These are phyloP conservation scores for Trametes hirsuta DNA, from an alignment of 1,284 basidiomycete genomes.

Conservation along the genomic window DNA sequence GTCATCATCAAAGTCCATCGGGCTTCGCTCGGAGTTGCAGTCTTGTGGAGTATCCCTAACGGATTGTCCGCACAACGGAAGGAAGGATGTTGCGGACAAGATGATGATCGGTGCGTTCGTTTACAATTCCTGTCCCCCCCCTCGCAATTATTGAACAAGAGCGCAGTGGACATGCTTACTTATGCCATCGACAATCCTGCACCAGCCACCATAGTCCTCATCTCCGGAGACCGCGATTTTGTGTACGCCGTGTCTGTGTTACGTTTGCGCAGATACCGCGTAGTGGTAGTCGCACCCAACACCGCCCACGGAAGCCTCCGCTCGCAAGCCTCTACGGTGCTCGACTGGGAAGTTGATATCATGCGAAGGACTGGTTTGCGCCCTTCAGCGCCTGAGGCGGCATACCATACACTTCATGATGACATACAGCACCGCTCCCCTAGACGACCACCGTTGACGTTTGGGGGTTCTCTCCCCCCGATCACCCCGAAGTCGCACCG, in stretches of 20 bases:
- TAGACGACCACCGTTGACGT: conserved; percentile 12
- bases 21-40: conserved; percentile 52
- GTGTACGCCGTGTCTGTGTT: conserved; percentile 58
- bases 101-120: conserved; percentile 42
- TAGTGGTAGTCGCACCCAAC: conserved; percentile 51
- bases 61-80: conserved; percentile 49
- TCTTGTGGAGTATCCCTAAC: conserved; percentile 43
- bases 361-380: conserved; percentile 31
- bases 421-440: conserved; percentile 20
- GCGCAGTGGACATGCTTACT: conserved; percentile 59
- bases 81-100: conserved; percentile 46
- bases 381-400: conserved; percentile 7
- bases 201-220: conserved; percentile 55
- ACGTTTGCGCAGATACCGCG: conserved; percentile 51
- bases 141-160: neutral
- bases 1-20: conserved; percentile 33
- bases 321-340: conserved; percentile 54
- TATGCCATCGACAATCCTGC: conserved; percentile 59
- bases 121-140: conserved; percentile 34
- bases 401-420: neutral
- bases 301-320: conserved; percentile 45
- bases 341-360: conserved; percentile 55
- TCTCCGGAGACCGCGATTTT: conserved; percentile 63
- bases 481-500: conserved; percentile 7
- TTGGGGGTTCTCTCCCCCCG: conserved; percentile 15